These are phyloP conservation scores for Jatropha multifida DNA, from an alignment of 441 rosid species.

Conservation along the genomic window DNA sequence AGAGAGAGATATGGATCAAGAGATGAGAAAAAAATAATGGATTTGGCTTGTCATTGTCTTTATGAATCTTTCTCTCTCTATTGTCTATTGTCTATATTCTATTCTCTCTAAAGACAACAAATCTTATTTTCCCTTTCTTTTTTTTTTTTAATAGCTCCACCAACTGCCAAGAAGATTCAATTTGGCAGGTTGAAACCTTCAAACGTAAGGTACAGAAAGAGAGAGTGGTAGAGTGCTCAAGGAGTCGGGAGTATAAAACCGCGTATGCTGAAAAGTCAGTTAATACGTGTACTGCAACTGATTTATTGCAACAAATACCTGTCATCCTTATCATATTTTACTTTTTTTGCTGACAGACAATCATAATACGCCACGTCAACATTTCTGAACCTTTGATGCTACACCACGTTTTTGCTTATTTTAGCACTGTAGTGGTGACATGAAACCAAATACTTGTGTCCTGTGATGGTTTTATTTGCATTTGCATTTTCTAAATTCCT, in stretches of 20 bases:
- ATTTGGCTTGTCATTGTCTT: slow-evolving; percentile 29
- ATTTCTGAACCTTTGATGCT: too few species aligned
- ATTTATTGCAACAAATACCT: background rate
- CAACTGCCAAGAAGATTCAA: slow-evolving; percentile 28
- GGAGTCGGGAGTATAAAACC: slow-evolving; percentile 34
- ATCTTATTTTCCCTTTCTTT: background rate
- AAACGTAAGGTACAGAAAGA: slow-evolving; percentile 30
- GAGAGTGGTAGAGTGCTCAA: background rate
- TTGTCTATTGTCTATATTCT: slow-evolving; percentile 8
- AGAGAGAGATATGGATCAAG: slow-evolving; percentile 6
- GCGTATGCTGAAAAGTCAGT: slow-evolving; percentile 55
- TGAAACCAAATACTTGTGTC: too few species aligned
- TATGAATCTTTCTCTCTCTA: slow-evolving; percentile 7
- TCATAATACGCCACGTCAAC: background rate
- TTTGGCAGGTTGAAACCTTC: slow-evolving; percentile 39
- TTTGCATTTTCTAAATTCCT: too few species aligned
- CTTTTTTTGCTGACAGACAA: background rate
- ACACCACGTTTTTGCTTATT: too few species aligned
- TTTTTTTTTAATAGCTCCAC: slow-evolving; percentile 1
- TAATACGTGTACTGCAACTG: slow-evolving; percentile 9
- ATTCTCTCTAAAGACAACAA: slow-evolving; percentile 8
- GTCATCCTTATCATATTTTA: background rate
- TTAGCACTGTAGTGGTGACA: too few species aligned
- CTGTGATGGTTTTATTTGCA: too few species aligned
- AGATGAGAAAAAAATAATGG: slow-evolving; percentile 30